A percentile compares a stretch with the other conserved stretches of the same genome.
phyloP scores from a whole-genome alignment of 192 early-diverging fungal genomes.

The Coemansia sp. region DNA sequence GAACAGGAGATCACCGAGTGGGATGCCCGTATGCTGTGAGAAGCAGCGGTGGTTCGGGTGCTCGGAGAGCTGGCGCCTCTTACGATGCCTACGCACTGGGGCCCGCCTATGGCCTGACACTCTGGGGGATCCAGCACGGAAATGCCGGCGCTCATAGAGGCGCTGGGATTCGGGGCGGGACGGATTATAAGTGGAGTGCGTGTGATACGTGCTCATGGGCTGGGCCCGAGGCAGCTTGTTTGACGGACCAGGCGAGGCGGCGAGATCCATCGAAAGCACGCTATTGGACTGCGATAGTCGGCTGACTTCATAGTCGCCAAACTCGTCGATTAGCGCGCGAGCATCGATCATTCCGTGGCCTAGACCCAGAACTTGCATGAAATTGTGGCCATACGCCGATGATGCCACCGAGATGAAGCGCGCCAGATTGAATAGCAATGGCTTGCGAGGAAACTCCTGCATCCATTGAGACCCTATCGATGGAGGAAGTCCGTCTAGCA shows the following conservation, averaged over 20 bases:
- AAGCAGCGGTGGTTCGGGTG: slow-evolving; percentile 72
- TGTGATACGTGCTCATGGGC: slow-evolving; percentile 44
- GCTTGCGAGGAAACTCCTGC: slow-evolving; percentile 49
- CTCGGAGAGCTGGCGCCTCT: slow-evolving; percentile 29
- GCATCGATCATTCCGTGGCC: slow-evolving; percentile 38
- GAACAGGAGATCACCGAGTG: slow-evolving; percentile 72
- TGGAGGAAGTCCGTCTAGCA: slow-evolving; percentile 52
- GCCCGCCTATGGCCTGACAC: not conserved
- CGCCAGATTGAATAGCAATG: slow-evolving; percentile 64
- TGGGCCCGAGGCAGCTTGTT: slow-evolving; percentile 36
- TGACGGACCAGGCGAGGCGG: slow-evolving; percentile 2
- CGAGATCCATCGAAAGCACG: slow-evolving; percentile 16
- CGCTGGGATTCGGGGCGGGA: slow-evolving; percentile 29
- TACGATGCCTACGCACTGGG: slow-evolving; percentile 18
- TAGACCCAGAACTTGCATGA: slow-evolving; percentile 72
- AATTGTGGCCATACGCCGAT: slow-evolving; percentile 68
- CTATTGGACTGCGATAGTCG: slow-evolving; percentile 23
- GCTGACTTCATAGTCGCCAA: slow-evolving; percentile 33
- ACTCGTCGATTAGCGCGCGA: slow-evolving; percentile 43
- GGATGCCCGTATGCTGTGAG: slow-evolving; percentile 73
- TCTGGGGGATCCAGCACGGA: slow-evolving; percentile 6
- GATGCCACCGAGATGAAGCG: slow-evolving; percentile 70
- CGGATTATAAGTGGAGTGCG: slow-evolving; percentile 23
- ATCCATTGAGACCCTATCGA: slow-evolving; percentile 11
- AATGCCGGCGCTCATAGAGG: slow-evolving; percentile 22